Percentiles rank a stretch among this genome's conserved stretches.
Evolutionary conservation across 2,329 filamentous ascomycete genomes (phyloP).

Genomic region (Chaetomium sp.): DNA sequence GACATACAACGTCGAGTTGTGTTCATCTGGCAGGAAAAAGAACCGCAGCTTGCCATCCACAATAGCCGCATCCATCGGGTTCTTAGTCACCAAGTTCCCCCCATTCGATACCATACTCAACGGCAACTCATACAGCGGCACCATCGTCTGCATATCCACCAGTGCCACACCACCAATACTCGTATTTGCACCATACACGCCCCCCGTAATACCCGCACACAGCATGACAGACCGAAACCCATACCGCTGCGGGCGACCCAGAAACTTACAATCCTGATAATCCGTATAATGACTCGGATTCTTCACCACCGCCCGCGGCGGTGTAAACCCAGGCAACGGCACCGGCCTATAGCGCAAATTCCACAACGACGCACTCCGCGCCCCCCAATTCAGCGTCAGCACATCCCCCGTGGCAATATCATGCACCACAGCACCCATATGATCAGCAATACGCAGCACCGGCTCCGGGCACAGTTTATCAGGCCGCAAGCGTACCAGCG

Average conservation of each 20-base stretch:
- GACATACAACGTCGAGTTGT: conserved; percentile 40
- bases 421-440: conserved; percentile 42
- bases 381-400: conserved; percentile 42
- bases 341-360: conserved; percentile 24
- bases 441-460: conserved; percentile 34
- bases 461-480: conserved; percentile 29
- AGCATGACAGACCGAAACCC: conserved; percentile 38
- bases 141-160: conserved; percentile 40
- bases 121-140: conserved; percentile 40
- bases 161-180: conserved; percentile 42
- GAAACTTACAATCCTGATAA: conserved; percentile 47
- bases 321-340: conserved; percentile 19
- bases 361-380: conserved; percentile 35
- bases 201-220: conserved; percentile 39
- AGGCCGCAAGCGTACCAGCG: conserved; percentile 35
- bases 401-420: conserved; percentile 32
- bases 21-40: conserved; percentile 43
- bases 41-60: conserved; percentile 39
- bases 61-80: conserved; percentile 41
- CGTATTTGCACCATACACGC: conserved; percentile 19
- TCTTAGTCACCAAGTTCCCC: conserved; percentile 39
- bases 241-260: conserved; percentile 35
- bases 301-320: conserved; percentile 20
- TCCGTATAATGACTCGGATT: conserved; percentile 42
- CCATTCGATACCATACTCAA: conserved; percentile 35